Base-by-base conservation (phyloP, 1,284 basidiomycete species). In the Ceratobasidium sp. region DNA sequence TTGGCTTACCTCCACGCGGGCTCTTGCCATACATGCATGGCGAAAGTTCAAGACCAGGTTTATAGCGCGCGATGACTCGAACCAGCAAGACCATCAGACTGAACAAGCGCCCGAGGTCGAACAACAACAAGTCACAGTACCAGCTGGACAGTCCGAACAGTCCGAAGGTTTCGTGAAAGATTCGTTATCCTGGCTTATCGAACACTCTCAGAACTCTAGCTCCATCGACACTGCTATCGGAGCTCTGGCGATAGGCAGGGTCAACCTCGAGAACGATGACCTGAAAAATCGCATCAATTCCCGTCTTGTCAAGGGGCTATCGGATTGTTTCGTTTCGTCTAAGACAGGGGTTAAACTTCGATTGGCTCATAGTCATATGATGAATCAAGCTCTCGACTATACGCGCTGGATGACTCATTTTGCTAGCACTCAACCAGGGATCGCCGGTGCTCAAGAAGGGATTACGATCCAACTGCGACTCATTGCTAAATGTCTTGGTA, bases 221-320 rank as follows among this genome's bases (percentile, higher is more conserved):
- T 67, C 64, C 15, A 67, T 67, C 19, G 64, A 67, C 27, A 54
- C 24, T 17, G 64, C 64, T 8, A 67, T 67, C 2, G 64, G 50
- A 1, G 64, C 64, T 5, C 15, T 67, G 27, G 64, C 64, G 2
- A 67, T 67, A 24, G 51, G 64, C 0, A 36, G 22, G 41, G 51
- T 67, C 29, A 1, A 15, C 17, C 1, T 67, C 11, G n/a, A 54
- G 0, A 17, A 41, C 33, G 51, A 67, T 36, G n/a, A 54, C 1
- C 24, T 67, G 29, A 41, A 19, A 14, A 9, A 41, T 14, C 33
- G 36, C 1, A 44, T 67, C 9, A 54, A 67, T 50, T 33, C 31
- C 4, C 64, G 53, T 11, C 64, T 67, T 15, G 51, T 67, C 7
- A 67, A 67, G n/a, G 48, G 53, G 7, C 54, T 67, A 17, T 67